These are phyloP conservation scores for Cladophialophora exuberans DNA, from an alignment of 2,329 filamentous ascomycete species.

Conservation along the genomic window DNA sequence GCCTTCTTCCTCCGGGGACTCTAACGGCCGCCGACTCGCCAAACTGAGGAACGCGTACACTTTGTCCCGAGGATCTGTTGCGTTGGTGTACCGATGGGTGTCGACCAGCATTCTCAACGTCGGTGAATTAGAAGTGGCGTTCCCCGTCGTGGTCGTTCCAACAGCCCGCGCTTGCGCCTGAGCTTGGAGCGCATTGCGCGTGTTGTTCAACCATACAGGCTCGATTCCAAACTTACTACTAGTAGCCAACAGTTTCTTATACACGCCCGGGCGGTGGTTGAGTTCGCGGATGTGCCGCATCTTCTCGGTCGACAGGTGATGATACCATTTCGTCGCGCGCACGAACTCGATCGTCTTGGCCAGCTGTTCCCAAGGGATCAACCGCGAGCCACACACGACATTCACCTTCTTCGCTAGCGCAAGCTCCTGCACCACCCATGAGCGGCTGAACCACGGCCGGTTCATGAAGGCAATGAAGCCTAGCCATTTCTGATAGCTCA, in stretches of 20 bases:
- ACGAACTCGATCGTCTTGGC: conserved; percentile 13
- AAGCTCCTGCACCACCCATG: conserved; percentile 24
- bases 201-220: conserved; percentile 14
- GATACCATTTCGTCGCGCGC: conserved; percentile 13
- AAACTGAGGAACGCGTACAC: conserved; percentile 14
- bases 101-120: conserved; percentile 8
- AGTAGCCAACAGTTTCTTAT: conserved; percentile 5
- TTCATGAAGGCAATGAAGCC: conserved; percentile 16
- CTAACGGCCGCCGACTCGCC: no score
- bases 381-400: conserved; percentile 6
- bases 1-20: no score
- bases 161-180: neutral
- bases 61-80: conserved; percentile 13
- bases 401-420: conserved; percentile 13
- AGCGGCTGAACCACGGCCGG: conserved; percentile 13
- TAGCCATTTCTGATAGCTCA: conserved; percentile 12
- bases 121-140: no score
- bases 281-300: conserved; percentile 7
- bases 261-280: neutral
- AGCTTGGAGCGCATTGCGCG: conserved; percentile 9
- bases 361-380: conserved; percentile 7
- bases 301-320: conserved; percentile 10
- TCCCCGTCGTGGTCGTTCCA: no score
- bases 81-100: conserved; percentile 10
- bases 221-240: conserved; percentile 8